phyloP scores from a whole-genome alignment of 352 stramenopile genomes.

The Phytopythium sindhum region DNA sequence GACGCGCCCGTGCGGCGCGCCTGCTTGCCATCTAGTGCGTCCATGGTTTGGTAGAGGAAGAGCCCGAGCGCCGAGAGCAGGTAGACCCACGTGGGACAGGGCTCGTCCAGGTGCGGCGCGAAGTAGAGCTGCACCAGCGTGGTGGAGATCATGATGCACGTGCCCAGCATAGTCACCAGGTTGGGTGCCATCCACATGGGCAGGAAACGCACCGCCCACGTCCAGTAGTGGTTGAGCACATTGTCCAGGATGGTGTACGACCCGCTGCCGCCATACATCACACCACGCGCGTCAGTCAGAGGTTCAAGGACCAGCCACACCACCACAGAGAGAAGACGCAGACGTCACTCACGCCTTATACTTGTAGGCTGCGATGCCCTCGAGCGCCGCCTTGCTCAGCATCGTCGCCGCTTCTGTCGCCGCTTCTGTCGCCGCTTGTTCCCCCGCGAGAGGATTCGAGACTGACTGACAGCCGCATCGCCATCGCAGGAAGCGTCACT shows the following conservation, averaged over 20 bases:
- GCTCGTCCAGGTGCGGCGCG: slow-evolving; percentile 62
- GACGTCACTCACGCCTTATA: slow-evolving; percentile 75
- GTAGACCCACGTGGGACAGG: slow-evolving; percentile 74
- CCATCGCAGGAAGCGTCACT: not conserved
- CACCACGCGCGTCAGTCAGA: not conserved
- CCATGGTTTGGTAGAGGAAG: slow-evolving; percentile 96
- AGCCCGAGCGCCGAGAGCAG: slow-evolving; percentile 67
- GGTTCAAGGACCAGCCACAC: not conserved
- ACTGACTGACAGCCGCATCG: not conserved
- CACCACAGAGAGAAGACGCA: not conserved
- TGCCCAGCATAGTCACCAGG: slow-evolving; percentile 89
- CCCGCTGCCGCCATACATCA: slow-evolving; percentile 31
- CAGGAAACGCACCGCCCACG: slow-evolving; percentile 73
- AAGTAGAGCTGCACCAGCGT: slow-evolving; percentile 78
- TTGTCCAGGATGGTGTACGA: slow-evolving; percentile 88
- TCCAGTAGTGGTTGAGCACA: slow-evolving; percentile 87
- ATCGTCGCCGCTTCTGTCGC: slow-evolving; percentile 24
- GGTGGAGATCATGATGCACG: slow-evolving; percentile 68
- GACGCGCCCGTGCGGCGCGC: slow-evolving; percentile 92
- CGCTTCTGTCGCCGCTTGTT: not conserved
- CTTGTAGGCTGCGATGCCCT: slow-evolving; percentile 85
- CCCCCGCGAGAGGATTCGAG: slow-evolving; percentile 1
- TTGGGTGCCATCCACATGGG: slow-evolving; percentile 90
- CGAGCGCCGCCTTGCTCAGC: slow-evolving; percentile 70
- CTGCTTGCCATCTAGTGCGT: slow-evolving; percentile 99